phyloP scores from a whole-genome alignment of 106 monocot species.

The Dendrobium nobile region DNA sequence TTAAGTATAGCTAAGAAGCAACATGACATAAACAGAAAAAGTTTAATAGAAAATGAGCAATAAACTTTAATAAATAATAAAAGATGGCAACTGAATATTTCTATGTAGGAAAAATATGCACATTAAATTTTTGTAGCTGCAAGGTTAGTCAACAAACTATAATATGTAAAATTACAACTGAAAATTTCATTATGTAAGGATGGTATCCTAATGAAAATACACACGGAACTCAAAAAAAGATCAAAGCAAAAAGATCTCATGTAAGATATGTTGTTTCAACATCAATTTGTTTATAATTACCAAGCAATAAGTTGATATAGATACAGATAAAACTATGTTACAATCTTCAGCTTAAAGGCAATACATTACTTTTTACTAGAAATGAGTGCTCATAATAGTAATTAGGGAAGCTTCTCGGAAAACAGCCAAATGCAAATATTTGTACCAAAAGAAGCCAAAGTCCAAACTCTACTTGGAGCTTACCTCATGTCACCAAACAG shows the following conservation, averaged over 20 bases:
- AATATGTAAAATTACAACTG: not conserved
- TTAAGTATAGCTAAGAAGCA: not conserved
- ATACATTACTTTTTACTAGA: not conserved
- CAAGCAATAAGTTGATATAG: not conserved
- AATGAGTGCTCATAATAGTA: too few species aligned
- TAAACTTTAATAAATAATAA: not conserved
- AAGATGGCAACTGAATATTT: not conserved
- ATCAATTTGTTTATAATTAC: not conserved
- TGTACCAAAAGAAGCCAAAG: too few species aligned
- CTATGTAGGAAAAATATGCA: not conserved
- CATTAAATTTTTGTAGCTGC: not conserved
- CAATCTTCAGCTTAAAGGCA: not conserved
- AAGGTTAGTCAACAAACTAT: not conserved
- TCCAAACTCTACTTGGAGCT: too few species aligned
- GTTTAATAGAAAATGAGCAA: too few species aligned
- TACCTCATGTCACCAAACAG: too few species aligned
- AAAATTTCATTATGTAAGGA: not conserved
- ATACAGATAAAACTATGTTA: not conserved
- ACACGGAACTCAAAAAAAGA: too few species aligned
- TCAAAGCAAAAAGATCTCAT: too few species aligned
- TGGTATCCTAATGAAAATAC: not conserved
- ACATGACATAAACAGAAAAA: too few species aligned
- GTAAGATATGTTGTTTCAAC: too few species aligned
- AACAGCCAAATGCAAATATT: too few species aligned
- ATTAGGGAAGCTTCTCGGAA: too few species aligned